Evolutionary conservation across 108 stramenopile species (phyloP).

Genomic region (Skeletonema costatum): DNA sequence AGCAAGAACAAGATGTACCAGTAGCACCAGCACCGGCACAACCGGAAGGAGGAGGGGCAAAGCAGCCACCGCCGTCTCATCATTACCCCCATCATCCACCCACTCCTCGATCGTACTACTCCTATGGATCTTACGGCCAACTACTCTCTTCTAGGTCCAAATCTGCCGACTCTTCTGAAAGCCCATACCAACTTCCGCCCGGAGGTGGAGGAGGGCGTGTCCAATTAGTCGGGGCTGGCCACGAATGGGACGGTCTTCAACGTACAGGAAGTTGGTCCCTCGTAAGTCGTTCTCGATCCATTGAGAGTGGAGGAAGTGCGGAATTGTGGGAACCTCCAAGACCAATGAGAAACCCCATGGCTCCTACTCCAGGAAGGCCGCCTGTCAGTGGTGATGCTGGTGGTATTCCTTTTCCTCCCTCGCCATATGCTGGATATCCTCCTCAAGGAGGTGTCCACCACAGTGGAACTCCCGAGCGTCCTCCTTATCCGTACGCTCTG

Average conservation of each 20-base stretch:
- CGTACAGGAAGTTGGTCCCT: conserved; percentile 1
- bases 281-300: background rate
- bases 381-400: background rate
- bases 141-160: background rate
- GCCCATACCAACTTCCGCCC: background rate
- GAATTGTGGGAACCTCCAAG: background rate
- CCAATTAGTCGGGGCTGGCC: background rate
- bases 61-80: background rate
- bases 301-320: background rate
- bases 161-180: background rate
- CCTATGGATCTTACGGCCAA: background rate
- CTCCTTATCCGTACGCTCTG: background rate
- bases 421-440: background rate
- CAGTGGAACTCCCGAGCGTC: background rate
- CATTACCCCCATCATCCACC: background rate
- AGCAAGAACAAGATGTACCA: too few relatives aligned
- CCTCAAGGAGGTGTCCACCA: background rate
- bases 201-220: background rate
- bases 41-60: background rate
- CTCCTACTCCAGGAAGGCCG: background rate
- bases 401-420: background rate
- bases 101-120: conserved; percentile 1
- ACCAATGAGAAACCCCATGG: background rate
- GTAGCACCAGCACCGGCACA: background rate
- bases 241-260: conserved; percentile 1